Evolutionary conservation across 257 asterid species (phyloP).

Genomic region (Galeopsis tetrahit): DNA sequence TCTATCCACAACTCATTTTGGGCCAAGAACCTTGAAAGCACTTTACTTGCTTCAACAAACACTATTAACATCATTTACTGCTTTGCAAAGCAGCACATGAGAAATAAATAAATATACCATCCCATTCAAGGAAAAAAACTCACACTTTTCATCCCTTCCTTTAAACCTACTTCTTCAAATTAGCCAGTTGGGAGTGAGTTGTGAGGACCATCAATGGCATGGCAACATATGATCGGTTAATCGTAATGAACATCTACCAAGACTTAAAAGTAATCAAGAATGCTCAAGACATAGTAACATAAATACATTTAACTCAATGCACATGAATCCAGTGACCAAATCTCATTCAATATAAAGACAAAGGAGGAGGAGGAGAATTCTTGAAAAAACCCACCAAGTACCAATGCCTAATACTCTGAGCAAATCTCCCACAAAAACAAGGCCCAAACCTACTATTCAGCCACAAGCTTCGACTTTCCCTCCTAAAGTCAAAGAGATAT

Average conservation of each 20-base stretch:
- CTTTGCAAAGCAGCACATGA: conserved; percentile 7
- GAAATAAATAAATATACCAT: conserved; percentile 11
- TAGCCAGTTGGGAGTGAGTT: conserved; percentile 9
- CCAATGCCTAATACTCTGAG: conserved; percentile 35
- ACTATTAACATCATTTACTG: conserved; percentile 24
- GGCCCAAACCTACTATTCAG: conserved; percentile 35
- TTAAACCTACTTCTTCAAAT: conserved; percentile 24
- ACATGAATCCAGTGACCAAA: conserved; percentile 63
- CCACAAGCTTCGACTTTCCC: conserved; percentile 35
- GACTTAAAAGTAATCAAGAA: conserved; percentile 30
- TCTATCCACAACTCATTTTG: neutral
- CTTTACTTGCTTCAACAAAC: conserved; percentile 30
- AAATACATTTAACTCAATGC: conserved; percentile 52
- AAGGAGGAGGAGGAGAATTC: neutral
- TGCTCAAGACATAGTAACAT: conserved; percentile 43
- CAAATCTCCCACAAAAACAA: conserved; percentile 47
- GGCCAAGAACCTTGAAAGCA: conserved; percentile 14
- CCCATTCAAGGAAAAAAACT: neutral
- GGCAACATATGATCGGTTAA: conserved; percentile 15
- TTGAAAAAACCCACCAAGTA: conserved; percentile 26
- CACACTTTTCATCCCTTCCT: conserved; percentile 12
- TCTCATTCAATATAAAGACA: neutral
- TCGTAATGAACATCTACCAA: conserved; percentile 31
- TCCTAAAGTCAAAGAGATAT: conserved; percentile 36
- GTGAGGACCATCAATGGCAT: conserved; percentile 30